Evolutionary conservation across 805 yeast species (phyloP).

Genomic region (Ogataea zsoltii): DNA sequence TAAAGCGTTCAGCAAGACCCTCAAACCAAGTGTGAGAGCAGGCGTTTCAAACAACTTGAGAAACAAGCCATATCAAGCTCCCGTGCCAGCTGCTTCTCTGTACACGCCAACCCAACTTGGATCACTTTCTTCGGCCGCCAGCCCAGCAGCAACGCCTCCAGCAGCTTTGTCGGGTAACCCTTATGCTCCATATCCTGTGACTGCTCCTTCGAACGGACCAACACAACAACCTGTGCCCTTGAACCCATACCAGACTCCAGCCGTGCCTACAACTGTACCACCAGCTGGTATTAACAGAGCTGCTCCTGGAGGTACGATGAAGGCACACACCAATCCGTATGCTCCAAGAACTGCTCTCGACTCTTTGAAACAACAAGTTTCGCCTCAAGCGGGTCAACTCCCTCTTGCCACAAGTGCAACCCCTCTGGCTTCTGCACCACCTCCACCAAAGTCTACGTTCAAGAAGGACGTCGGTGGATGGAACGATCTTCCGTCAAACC

Average conservation of each 20-base stretch:
- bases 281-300: constrained; percentile 10
- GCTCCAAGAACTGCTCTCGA: constrained; percentile 38
- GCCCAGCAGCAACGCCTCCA: constrained; percentile 5
- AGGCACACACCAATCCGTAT: constrained; percentile 31
- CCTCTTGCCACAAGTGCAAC: constrained; percentile 10
- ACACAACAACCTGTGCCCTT: constrained; percentile 25
- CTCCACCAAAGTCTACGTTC: constrained; percentile 28
- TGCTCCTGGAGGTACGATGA: constrained; percentile 4
- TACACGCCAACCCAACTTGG: constrained; percentile 10
- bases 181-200: constrained; percentile 10
- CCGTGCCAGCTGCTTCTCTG: constrained; percentile 7
- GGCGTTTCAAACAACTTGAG: constrained; percentile 24
- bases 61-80: constrained; percentile 3
- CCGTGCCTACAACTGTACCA: constrained; percentile 19
- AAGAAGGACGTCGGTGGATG: constrained; percentile 63
- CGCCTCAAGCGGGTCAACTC: constrained; percentile 17
- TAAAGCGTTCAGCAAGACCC: constrained; percentile 49
- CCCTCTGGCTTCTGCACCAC: constrained; percentile 29
- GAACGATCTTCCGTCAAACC: constrained; percentile 64
- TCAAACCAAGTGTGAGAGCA: constrained; percentile 19
- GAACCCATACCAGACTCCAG: constrained; percentile 21
- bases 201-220: constrained; percentile 13
- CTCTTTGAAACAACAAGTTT: constrained; percentile 29
- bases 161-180: constrained; percentile 11
- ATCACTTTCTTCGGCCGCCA: constrained; percentile 1